Base-by-base conservation (phyloP, 164 flowering plant species). In the Cinnamomum chago region DNA sequence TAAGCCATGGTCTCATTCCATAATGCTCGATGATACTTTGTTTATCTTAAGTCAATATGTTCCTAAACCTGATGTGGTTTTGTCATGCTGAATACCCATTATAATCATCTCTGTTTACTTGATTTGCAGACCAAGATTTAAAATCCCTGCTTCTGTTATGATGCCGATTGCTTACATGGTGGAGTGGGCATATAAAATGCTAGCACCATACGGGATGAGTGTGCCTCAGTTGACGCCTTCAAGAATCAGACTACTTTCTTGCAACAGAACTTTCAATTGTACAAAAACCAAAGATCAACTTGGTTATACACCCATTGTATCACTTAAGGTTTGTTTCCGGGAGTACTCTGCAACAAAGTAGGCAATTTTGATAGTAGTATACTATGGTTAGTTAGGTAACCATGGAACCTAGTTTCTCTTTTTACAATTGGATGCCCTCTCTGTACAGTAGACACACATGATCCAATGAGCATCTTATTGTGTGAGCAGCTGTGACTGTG, bases 141-240 rank as follows among this genome's bases (percentile, higher is more conserved):
- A 92, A 82, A 87, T 96, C 68, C 97, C 99, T 80, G 97, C 90
- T 58, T 70, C 73, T 78, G 89, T 87, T 70, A 78, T 96, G 86
- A 91, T 94, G 97, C 98, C 99, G 6, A 88, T 94, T 72, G 99
- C 98, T 72, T 87, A 88, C 73, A 5, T 90, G 79, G 92, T 92
- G 78, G 97, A 90, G 84, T 75, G 77, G 83, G 83, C 80, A 10
- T 96, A 89, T 79, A 90, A 80, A 79, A 60, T 90, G 62, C 83
- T 94, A 17, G 97, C 90, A 15, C 92, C 92, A 40, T 94, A 88
- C 77, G 97, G 99, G 52, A 96, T 96, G 98, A 83, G 78, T 73
- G 97, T 92, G 75, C 99, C 99, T 52, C 99, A 96, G 82, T 80
- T 94, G 84, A 96, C 91, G 76, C 99, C 99, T 72, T 94, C 99